Evolutionary conservation across 202 grass and related monocot species (phyloP).

Genomic region (Hordeum pubiflorum): DNA sequence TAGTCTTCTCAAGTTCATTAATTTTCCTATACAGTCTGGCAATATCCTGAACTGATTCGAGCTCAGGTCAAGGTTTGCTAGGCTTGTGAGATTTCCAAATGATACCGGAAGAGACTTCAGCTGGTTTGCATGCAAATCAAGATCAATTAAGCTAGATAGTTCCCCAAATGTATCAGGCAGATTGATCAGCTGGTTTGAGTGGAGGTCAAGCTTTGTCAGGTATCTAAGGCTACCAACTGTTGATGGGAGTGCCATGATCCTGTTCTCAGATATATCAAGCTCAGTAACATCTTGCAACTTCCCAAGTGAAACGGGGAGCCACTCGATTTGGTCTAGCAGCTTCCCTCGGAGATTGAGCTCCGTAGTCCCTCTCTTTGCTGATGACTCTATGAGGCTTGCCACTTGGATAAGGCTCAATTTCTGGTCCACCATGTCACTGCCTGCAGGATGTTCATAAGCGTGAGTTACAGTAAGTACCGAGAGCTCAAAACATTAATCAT

Average conservation of each 20-base stretch:
- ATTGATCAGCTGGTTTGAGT: constrained; percentile 80
- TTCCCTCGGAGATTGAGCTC: constrained; percentile 76
- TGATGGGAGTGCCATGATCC: constrained; percentile 65
- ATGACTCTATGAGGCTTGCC: constrained; percentile 83
- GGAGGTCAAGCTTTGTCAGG: constrained; percentile 77
- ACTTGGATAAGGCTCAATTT: constrained; percentile 96
- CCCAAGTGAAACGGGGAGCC: constrained; percentile 88
- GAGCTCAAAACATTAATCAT: background rate
- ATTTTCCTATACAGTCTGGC: constrained; percentile 69
- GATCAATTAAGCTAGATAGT: constrained; percentile 58
- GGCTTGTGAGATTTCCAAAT: constrained; percentile 64
- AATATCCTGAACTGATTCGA: constrained; percentile 62
- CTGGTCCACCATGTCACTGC: constrained; percentile 32
- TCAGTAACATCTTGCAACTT: constrained; percentile 74
- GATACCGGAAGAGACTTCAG: constrained; percentile 71
- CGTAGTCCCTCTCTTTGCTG: constrained; percentile 64
- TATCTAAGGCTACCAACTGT: constrained; percentile 73
- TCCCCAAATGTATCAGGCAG: constrained; percentile 80
- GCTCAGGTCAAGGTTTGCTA: constrained; percentile 72
- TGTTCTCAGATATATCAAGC: constrained; percentile 81
- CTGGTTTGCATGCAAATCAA: constrained; percentile 67
- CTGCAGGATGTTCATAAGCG: constrained; percentile 23
- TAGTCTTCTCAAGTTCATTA: constrained; percentile 69
- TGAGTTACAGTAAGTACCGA: background rate
- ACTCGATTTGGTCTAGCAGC: constrained; percentile 84